Base-by-base conservation (phyloP, 1,284 basidiomycete genomes). In the Sporisorium sorghi region DNA sequence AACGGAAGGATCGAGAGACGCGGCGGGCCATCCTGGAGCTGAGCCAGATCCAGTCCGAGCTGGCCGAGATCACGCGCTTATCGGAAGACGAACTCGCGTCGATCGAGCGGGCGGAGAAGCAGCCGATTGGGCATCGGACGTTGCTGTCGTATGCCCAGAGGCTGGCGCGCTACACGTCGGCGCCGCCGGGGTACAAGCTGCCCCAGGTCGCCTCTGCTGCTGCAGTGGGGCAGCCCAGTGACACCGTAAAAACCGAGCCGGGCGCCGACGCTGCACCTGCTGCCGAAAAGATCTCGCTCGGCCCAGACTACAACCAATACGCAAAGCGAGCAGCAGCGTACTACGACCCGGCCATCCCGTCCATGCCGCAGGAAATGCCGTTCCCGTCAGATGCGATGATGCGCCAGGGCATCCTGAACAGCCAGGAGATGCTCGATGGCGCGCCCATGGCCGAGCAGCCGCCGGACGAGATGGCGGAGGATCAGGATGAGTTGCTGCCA, bases 351-450 rank as follows among this genome's bases (percentile, higher is more conserved):
- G 74, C 72, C 12, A 77, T 80, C 42, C 77, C 78, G 6, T 58
- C 57, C 10, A 80, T 77, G 76, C 76, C 72, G 26, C 78, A 80
- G 30, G 76, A 80, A 42, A 73, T 80, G 60, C 78, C 78, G 17
- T 80, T 78, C 52, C 78, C 78, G 0, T 74, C 69, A 0, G 78
- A 80, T 40, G 67, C 70, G 6, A 69, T 78, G 63, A 78, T 80
- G 78, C 59, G 78, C 2, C 78, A 80, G 44, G 78, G 78, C 12
- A 75, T 78, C 23, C 50, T 80, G 47, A 78, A 80, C 49, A 69
- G 63, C n/a, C 58, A 60, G 33, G 76, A 59, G 32, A 60, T 75
- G 68, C 60, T 75, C 19, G 47, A 57, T 8, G 72, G 72, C 7
- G 68, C 73, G 0, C 63, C 69, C 0, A 57, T 51, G 43, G 76